A percentile compares a stretch with the other conserved stretches of the same genome.
phyloP scores from a whole-genome alignment of 2,329 filamentous ascomycete genomes.

The Plectosphaerella plurivora region DNA sequence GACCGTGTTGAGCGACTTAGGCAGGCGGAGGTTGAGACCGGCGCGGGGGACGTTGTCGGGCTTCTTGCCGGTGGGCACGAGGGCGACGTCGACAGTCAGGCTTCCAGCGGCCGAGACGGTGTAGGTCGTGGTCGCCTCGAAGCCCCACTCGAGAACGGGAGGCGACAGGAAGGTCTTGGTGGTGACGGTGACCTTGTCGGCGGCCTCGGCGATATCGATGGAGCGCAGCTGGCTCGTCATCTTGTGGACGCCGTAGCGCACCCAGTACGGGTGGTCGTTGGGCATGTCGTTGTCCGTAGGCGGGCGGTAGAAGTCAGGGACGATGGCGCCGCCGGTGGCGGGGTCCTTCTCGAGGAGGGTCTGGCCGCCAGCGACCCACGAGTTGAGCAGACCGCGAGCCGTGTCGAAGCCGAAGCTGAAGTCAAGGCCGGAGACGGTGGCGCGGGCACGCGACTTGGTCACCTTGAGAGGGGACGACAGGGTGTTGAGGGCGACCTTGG shows the following conservation, averaged over 20 bases:
- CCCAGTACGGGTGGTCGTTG: conserved; percentile 53
- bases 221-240: conserved; percentile 42
- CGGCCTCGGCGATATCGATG: conserved; percentile 21
- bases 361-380: conserved; percentile 31
- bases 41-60: conserved; percentile 56
- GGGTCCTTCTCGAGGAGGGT: conserved; percentile 30
- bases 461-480: conserved; percentile 17
- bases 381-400: conserved; percentile 35
- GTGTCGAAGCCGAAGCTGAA: conserved; percentile 40
- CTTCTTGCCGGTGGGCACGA: conserved; percentile 40
- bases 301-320: conserved; percentile 56
- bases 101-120: conserved; percentile 40
- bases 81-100: conserved; percentile 38
- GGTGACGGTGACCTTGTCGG: conserved; percentile 29
- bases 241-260: conserved; percentile 41
- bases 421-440: conserved; percentile 22
- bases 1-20: conserved; percentile 38
- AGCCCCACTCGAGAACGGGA: conserved; percentile 57
- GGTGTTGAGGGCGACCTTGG: conserved; percentile 6
- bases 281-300: conserved; percentile 62
- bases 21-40: conserved; percentile 53
- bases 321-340: conserved; percentile 28
- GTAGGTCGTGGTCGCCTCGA: conserved; percentile 44
- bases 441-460: conserved; percentile 14
- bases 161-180: conserved; percentile 50